These are phyloP conservation scores for Chara braunii DNA, from an alignment of 139 green algal species.

Conservation along the genomic window DNA sequence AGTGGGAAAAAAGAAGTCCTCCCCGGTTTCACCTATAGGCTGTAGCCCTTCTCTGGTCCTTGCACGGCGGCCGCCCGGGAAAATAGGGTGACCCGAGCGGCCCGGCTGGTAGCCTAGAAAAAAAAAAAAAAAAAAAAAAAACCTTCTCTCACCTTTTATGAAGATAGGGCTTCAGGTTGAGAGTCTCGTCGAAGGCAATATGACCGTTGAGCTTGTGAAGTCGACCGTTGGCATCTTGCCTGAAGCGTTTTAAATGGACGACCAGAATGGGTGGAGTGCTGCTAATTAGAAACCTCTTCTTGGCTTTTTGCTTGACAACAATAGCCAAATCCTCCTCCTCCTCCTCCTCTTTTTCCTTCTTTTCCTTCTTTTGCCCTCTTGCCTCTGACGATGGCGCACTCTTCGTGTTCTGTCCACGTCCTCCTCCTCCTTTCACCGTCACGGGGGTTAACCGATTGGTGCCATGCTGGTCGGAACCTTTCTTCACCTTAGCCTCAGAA, in stretches of 20 bases:
- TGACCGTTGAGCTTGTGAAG: slow-evolving; percentile 55
- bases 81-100: too few relatives aligned
- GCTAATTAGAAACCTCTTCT: slow-evolving; percentile 13
- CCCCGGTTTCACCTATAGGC: too few relatives aligned
- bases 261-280: slow-evolving; percentile 22
- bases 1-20: too few relatives aligned
- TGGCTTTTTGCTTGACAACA: slow-evolving; percentile 1
- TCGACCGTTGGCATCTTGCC: slow-evolving; percentile 44
- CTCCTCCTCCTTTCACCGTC: too few relatives aligned
- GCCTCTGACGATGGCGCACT: not conserved
- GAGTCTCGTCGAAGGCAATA: slow-evolving; percentile 39
- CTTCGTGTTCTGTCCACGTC: not conserved
- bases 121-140: too few relatives aligned
- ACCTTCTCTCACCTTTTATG: too few relatives aligned
- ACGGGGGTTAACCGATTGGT: too few relatives aligned
- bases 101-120: too few relatives aligned
- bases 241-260: slow-evolving; percentile 42
- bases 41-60: too few relatives aligned
- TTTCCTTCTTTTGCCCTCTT: not conserved
- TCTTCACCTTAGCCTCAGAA: too few relatives aligned
- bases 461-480: too few relatives aligned
- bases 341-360: not conserved
- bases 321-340: not conserved
- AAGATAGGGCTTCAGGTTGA: slow-evolving; percentile 39
- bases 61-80: too few relatives aligned